Evolutionary conservation across 208 protist genomes (phyloP), one percentile per base, ranked within the genome.

Genomic region (Leishmania tropica): DNA sequence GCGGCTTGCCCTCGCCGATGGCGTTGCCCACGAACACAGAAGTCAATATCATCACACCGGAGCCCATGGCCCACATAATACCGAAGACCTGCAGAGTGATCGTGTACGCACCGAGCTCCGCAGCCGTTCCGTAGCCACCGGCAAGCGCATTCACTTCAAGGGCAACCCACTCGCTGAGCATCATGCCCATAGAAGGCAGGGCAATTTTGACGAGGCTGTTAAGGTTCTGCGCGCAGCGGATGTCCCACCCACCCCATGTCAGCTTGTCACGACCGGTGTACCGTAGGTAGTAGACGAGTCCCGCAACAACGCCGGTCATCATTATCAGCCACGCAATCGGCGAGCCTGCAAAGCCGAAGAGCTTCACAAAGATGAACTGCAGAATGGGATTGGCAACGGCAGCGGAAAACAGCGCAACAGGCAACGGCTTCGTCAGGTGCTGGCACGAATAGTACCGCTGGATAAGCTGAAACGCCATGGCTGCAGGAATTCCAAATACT

Each of bases 361-460:
- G 58, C 64, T 90, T 87, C 70, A 96, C 88, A 73, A 94, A 91
- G 6, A 80, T 35, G 67, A 90, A 70, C 83, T 96, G 94, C 72
- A 96, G 78, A 62, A 93, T 11, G 35, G 92, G 92, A 79, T 97
- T 94, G 71, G 90, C 40, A 19, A 95, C 0, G 48, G 94, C 87
- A 24, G 90, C 90, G 47, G 42, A 56, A 40, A 95, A 62, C 76
- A 93, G 88, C 54, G 87, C 90, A 5, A 96, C 83, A n/a, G 92
- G 90, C 54, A 97, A 80, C 51, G 94, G 92, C 75, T 88, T 92
- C 6, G 92, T 95, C 40, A 92, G 65, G 60, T 92, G 88, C 79
- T 97, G 94, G 79, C 91, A 96, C n/a, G 92, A 90, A 85, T 94
- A 96, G 83, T 97, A 97, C 37, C 94, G 91, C 87, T 90, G 85